These are phyloP conservation scores for Orbilia javanica DNA, from an alignment of 2,329 filamentous ascomycete species.

Conservation along the genomic window DNA sequence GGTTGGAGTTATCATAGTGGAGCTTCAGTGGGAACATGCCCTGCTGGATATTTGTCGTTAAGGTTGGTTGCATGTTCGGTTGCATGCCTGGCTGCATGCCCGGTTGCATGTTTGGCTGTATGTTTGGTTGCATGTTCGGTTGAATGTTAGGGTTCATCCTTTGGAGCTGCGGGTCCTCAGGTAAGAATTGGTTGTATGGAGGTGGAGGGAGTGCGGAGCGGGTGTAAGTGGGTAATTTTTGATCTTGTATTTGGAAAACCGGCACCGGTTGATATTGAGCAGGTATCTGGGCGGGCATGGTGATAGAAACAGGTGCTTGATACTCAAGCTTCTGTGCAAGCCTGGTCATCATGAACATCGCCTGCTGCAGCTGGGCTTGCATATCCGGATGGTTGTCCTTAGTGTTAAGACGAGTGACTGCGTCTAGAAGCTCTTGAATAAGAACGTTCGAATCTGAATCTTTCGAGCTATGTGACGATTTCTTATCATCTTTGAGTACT, in stretches of 20 bases:
- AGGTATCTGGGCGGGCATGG: not conserved
- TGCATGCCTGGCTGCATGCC: not conserved
- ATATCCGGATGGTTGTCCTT: slow-evolving; percentile 23
- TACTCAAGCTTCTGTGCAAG: slow-evolving; percentile 18
- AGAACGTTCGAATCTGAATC: not conserved
- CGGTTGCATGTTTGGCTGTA: not conserved
- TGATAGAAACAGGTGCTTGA: not conserved
- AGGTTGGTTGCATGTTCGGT: not conserved
- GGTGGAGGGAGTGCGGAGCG: slow-evolving; percentile 11
- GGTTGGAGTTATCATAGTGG: slow-evolving; percentile 8
- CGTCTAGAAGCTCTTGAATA: slow-evolving; percentile 4
- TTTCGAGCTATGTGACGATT: not conserved
- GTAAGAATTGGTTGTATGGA: slow-evolving; percentile 21
- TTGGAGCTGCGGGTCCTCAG: slow-evolving; percentile 13
- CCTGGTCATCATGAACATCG: not conserved
- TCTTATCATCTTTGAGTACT: slow-evolving; percentile 33
- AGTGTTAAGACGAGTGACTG: slow-evolving; percentile 30
- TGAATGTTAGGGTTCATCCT: slow-evolving; percentile 19
- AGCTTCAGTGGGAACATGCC: slow-evolving; percentile 14
- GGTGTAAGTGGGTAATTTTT: not conserved
- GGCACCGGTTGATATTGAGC: not conserved
- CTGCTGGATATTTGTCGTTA: not conserved
- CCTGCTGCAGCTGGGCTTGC: slow-evolving; percentile 21
- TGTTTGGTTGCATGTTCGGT: not conserved
- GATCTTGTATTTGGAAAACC: slow-evolving; percentile 5